Conservation (phyloP, 202 grass and related monocot species). For the Cymbopogon flexuosus region DNA sequence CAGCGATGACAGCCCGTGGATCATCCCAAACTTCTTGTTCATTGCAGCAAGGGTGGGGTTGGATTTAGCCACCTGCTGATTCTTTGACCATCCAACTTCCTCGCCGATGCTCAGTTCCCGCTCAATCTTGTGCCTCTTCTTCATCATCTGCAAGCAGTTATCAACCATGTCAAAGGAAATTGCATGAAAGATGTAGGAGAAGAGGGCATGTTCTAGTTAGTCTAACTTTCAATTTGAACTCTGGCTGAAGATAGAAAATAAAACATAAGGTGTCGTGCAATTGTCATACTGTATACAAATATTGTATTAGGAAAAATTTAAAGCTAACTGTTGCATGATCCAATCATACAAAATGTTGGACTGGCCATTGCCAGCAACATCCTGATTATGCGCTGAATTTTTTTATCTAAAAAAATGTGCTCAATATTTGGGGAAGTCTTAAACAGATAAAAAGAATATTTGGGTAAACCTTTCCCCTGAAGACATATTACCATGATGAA, state of each 20-base stretch:
- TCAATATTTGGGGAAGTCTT: neutral
- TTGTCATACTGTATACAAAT: neutral
- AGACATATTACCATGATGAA: neutral
- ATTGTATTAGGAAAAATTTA: neutral
- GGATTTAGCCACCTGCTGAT: constrained; percentile 67
- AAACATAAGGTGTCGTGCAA: neutral
- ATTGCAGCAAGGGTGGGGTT: constrained; percentile 64
- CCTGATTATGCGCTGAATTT: neutral
- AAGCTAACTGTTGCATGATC: neutral
- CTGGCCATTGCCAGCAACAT: neutral
- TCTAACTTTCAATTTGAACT: neutral
- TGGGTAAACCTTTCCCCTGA: neutral
- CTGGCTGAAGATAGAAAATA: neutral
- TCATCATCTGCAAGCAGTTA: constrained; percentile 79
- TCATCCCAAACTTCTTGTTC: constrained; percentile 99
- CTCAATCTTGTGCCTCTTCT: constrained; percentile 95
- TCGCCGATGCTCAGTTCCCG: constrained; percentile 80
- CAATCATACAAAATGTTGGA: neutral
- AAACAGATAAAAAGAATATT: neutral
- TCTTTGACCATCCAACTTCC: constrained; percentile 86
- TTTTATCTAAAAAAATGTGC: no score
- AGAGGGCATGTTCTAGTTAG: neutral
- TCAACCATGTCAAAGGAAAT: neutral
- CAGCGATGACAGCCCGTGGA: constrained; percentile 85
- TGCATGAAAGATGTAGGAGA: neutral